phyloP scores from a whole-genome alignment of 2,329 filamentous ascomycete genomes.

The Rugonectria rugulosa region DNA sequence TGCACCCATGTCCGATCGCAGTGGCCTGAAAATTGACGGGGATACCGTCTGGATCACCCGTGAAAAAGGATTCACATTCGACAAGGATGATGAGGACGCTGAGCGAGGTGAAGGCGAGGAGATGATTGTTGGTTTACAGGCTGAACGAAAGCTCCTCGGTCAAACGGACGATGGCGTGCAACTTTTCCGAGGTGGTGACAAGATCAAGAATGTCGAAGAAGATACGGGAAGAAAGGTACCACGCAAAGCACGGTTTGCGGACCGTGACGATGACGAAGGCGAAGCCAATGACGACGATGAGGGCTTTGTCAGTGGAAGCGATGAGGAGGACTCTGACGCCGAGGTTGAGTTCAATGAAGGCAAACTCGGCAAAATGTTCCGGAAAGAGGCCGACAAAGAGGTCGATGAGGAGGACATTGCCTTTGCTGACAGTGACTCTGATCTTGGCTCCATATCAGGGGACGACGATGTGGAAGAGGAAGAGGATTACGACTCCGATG shows the following conservation, averaged over 20 bases:
- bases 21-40: slow-evolving; percentile 93
- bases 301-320: slow-evolving; percentile 62
- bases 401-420: slow-evolving; percentile 75
- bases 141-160: slow-evolving; percentile 81
- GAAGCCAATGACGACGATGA: slow-evolving; percentile 62
- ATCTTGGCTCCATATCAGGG: slow-evolving; percentile 84
- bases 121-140: slow-evolving; percentile 88
- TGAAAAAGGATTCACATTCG: slow-evolving; percentile 78
- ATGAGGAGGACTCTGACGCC: slow-evolving; percentile 58
- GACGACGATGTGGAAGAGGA: slow-evolving; percentile 54
- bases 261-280: slow-evolving; percentile 65
- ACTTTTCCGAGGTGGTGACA: slow-evolving; percentile 81
- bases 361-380: slow-evolving; percentile 69
- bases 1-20: slow-evolving; percentile 98
- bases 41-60: slow-evolving; percentile 91
- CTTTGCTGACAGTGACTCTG: slow-evolving; percentile 97
- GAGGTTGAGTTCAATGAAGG: slow-evolving; percentile 66
- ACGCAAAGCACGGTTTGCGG: slow-evolving; percentile 64
- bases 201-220: slow-evolving; percentile 64
- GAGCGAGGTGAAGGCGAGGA: slow-evolving; percentile 95
- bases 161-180: slow-evolving; percentile 83
- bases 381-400: slow-evolving; percentile 58
- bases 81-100: slow-evolving; percentile 68
- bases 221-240: slow-evolving; percentile 68
- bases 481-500: slow-evolving; percentile 65